A percentile compares a stretch with the other conserved stretches of the same genome.
Evolutionary conservation across 345 rosid genomes (phyloP).

Genomic region (Hibiscus mutabilis): DNA sequence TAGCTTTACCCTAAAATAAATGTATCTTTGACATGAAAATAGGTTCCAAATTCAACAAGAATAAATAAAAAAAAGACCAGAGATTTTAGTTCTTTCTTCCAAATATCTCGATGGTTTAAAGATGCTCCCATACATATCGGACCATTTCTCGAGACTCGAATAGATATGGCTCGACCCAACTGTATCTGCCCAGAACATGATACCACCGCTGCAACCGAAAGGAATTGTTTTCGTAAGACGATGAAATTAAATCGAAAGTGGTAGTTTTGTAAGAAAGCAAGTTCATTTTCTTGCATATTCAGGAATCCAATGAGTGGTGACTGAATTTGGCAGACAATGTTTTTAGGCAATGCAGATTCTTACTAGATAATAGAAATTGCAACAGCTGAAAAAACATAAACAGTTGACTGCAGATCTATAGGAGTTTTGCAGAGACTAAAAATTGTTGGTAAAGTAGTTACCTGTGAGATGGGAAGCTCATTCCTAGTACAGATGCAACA

Average conservation of each 20-base stretch:
- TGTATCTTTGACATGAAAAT: too few relatives aligned
- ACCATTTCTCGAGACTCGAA: constrained; percentile 65
- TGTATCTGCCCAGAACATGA: constrained; percentile 76
- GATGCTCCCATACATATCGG: constrained; percentile 55
- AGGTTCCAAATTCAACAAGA: too few relatives aligned
- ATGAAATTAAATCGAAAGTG: too few relatives aligned
- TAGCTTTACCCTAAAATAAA: too few relatives aligned
- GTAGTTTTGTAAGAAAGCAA: not conserved
- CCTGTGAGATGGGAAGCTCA: constrained; percentile 98
- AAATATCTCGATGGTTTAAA: constrained; percentile 71
- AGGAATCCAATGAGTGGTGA: not conserved
- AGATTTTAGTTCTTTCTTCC: constrained; percentile 41
- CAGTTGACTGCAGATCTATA: not conserved
- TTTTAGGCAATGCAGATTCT: not conserved
- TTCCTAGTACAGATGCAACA: constrained; percentile 87
- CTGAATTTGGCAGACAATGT: not conserved
- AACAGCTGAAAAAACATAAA: not conserved
- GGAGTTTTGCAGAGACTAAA: not conserved
- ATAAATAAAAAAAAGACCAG: too few relatives aligned
- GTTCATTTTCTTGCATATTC: not conserved
- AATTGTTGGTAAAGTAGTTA: constrained; percentile 18
- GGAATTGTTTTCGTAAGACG: not conserved
- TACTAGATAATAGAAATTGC: not conserved
- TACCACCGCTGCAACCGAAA: constrained; percentile 60
- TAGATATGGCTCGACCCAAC: constrained; percentile 62